Evolutionary conservation across 805 yeast species (phyloP).

Genomic region (Tanozyma kutaoensis): DNA sequence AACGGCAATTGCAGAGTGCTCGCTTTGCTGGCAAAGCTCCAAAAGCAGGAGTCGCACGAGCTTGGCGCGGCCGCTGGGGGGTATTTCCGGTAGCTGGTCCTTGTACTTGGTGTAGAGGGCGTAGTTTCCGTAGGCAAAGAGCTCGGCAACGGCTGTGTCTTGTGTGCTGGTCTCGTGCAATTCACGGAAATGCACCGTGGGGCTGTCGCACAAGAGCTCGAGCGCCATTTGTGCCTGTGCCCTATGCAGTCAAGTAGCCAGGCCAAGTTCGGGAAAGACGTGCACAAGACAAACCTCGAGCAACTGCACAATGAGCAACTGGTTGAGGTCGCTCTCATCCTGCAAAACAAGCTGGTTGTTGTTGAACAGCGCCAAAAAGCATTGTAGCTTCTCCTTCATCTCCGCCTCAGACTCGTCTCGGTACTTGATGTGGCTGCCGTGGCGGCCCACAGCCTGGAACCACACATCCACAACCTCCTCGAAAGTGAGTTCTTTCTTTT

Average conservation of each 20-base stretch:
- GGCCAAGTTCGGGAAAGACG: conserved; percentile 12
- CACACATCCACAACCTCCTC: neutral
- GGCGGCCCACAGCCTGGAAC: neutral
- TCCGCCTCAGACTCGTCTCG: conserved; percentile 8
- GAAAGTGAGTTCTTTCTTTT: neutral
- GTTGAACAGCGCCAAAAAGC: conserved; percentile 7
- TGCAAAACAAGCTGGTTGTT: conserved; percentile 1
- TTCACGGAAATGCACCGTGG: neutral
- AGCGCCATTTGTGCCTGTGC: neutral
- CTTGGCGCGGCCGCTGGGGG: conserved; percentile 7
- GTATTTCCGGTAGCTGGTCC: conserved; percentile 6
- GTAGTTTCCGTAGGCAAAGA: conserved; percentile 24
- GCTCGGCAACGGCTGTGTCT: conserved; percentile 17
- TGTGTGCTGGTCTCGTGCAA: neutral
- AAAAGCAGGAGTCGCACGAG: conserved; percentile 16
- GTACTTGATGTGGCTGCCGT: conserved; percentile 3
- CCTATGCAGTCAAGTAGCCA: neutral
- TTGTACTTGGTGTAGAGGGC: conserved; percentile 10
- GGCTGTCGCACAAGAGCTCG: neutral
- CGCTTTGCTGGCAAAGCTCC: conserved; percentile 10
- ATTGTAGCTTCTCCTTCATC: conserved; percentile 4
- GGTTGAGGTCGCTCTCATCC: conserved; percentile 8
- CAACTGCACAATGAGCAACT: conserved; percentile 8
- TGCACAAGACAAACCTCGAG: conserved; percentile 10
- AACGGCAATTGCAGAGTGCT: conserved; percentile 7